Evolutionary conservation across 2,329 filamentous ascomycete species (phyloP).

Genomic region (Talaromyces sp.): DNA sequence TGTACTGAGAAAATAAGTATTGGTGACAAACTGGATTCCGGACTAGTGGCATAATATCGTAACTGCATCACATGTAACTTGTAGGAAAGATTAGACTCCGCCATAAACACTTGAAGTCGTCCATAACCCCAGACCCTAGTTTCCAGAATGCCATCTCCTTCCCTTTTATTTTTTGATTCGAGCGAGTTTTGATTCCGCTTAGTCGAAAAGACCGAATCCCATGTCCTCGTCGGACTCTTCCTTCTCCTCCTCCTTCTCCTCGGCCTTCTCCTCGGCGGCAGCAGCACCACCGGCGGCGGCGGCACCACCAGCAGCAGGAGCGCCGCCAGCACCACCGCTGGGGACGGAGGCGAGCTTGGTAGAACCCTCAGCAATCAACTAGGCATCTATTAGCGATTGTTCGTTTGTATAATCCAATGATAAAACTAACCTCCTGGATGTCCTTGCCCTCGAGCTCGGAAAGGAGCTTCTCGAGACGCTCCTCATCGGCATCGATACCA

Average conservation of each 20-base stretch:
- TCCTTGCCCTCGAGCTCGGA: conserved; percentile 66
- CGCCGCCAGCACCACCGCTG: conserved; percentile 70
- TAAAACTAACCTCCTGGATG: conserved; percentile 75
- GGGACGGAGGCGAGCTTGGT: conserved; percentile 96
- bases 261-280: conserved; percentile 59
- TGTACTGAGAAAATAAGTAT: background rate
- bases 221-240: conserved; percentile 73
- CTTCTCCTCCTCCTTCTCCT: conserved; percentile 74
- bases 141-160: conserved; percentile 56
- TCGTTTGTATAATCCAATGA: background rate
- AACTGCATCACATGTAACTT: conserved; percentile 33
- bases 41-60: conserved; percentile 31
- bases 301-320: conserved; percentile 63
- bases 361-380: conserved; percentile 90
- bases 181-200: conserved; percentile 28
- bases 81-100: conserved; percentile 25
- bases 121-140: conserved; percentile 22
- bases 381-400: conserved; percentile 17
- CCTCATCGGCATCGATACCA: conserved; percentile 87
- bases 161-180: conserved; percentile 49
- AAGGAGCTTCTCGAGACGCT: conserved; percentile 82
- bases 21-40: conserved; percentile 11
- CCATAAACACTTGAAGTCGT: conserved; percentile 19
- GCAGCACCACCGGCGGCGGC: conserved; percentile 64
- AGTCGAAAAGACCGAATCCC: conserved; percentile 71